These are phyloP conservation scores for Candolleomyces eurysporus DNA, from an alignment of 768 basidiomycete species.

Conservation along the genomic window DNA sequence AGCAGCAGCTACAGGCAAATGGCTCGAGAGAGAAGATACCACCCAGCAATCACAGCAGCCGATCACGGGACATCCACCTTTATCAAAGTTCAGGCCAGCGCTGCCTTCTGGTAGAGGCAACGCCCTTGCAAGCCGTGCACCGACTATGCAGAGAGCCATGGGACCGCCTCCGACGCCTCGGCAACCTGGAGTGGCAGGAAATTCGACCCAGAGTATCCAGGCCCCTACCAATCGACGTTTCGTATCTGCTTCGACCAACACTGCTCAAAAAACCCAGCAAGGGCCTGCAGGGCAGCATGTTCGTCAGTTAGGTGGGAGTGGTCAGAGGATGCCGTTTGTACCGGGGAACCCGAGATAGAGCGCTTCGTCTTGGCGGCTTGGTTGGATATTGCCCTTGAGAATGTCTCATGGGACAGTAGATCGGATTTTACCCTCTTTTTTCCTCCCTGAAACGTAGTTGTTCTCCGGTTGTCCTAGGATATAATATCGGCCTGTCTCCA, in stretches of 20 bases:
- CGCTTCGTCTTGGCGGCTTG: too few relatives aligned
- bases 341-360: constrained; percentile 14
- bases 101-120: neutral
- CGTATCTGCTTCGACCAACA: constrained; percentile 6
- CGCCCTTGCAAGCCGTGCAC: constrained; percentile 1
- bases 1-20: neutral
- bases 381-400: too few relatives aligned
- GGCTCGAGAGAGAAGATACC: neutral
- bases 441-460: too few relatives aligned
- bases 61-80: constrained; percentile 1
- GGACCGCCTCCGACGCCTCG: constrained; percentile 55
- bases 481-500: neutral
- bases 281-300: neutral
- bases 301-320: constrained; percentile 8
- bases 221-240: constrained; percentile 10
- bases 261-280: constrained; percentile 1
- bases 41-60: neutral
- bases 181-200: neutral
- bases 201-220: neutral
- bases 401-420: too few relatives aligned
- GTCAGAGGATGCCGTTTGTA: constrained; percentile 56
- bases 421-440: too few relatives aligned
- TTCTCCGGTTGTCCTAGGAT: too few relatives aligned
- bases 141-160: constrained; percentile 34
- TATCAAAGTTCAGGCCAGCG: constrained; percentile 14